phyloP scores from a whole-genome alignment of 2,329 filamentous ascomycete genomes.

The Chlorencoelia australis region DNA sequence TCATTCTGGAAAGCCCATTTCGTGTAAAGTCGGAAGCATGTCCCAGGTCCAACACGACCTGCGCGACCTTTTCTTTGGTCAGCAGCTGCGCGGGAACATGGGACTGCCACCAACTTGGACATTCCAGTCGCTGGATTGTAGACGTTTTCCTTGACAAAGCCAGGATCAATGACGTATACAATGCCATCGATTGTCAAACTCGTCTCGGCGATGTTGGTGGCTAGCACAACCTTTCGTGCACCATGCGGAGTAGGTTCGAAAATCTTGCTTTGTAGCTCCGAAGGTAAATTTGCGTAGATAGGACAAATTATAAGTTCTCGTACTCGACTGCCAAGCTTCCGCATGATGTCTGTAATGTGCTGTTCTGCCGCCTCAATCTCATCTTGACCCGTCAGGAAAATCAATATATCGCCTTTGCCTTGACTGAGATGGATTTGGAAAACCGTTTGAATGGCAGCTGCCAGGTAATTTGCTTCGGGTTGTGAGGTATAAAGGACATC shows the following conservation, averaged over 20 bases:
- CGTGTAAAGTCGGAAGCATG: conserved; percentile 88
- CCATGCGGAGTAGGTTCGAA: conserved; percentile 85
- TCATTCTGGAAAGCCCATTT: conserved; percentile 93
- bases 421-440: conserved; percentile 93
- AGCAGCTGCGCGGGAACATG: conserved; percentile 82
- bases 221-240: conserved; percentile 81
- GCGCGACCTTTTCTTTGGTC: conserved; percentile 90
- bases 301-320: conserved; percentile 84
- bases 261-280: conserved; percentile 83
- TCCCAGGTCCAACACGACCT: conserved; percentile 83
- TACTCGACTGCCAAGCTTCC: conserved; percentile 75
- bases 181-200: conserved; percentile 93
- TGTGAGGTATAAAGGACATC: conserved; percentile 85
- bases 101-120: conserved; percentile 83
- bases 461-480: conserved; percentile 89
- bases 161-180: conserved; percentile 89
- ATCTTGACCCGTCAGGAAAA: conserved; percentile 92
- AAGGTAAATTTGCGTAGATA: conserved; percentile 88
- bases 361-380: conserved; percentile 86
- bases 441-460: conserved; percentile 81
- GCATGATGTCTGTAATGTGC: conserved; percentile 73
- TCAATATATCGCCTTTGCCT: conserved; percentile 76
- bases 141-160: conserved; percentile 90
- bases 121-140: conserved; percentile 89
- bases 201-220: conserved; percentile 96